These are phyloP conservation scores for Pyrus hybrid DNA, from an alignment of 331 rosid species.

Conservation along the genomic window DNA sequence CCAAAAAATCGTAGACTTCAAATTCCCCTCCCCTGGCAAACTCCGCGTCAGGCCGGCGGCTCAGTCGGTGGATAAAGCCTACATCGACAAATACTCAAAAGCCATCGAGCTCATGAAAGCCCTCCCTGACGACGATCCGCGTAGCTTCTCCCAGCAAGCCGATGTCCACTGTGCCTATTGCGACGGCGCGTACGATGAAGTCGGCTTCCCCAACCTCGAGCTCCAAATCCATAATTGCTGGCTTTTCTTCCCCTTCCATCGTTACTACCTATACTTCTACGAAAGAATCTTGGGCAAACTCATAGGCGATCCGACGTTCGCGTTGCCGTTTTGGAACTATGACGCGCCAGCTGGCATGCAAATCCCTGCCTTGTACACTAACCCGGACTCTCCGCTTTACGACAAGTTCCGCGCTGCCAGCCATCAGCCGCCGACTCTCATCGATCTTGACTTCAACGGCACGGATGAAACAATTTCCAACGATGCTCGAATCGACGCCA, in stretches of 20 bases:
- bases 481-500: constrained; percentile 5
- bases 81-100: constrained; percentile 41
- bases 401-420: constrained; percentile 22
- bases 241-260: constrained; percentile 80
- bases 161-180: constrained; percentile 78
- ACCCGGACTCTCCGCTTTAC: constrained; percentile 41
- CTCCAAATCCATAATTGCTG: constrained; percentile 59
- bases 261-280: constrained; percentile 58
- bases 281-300: constrained; percentile 64
- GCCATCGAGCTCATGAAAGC: constrained; percentile 60
- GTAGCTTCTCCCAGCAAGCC: constrained; percentile 66
- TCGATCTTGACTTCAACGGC: constrained; percentile 35
- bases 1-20: constrained; percentile 38
- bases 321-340: constrained; percentile 77
- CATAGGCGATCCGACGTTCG: constrained; percentile 53
- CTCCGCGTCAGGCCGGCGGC: constrained; percentile 54
- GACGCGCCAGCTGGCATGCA: constrained; percentile 59
- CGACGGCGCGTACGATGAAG: constrained; percentile 55
- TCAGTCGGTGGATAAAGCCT: constrained; percentile 33
- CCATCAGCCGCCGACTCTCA: constrained; percentile 43
- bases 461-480: neutral
- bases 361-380: constrained; percentile 36
- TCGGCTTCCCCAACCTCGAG: constrained; percentile 56
- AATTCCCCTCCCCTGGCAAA: neutral
- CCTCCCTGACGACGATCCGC: constrained; percentile 55